Evolutionary conservation across 805 yeast genomes (phyloP), one percentile per base, ranked within the genome.

Genomic region (Wickerhamomyces rabaulensis): DNA sequence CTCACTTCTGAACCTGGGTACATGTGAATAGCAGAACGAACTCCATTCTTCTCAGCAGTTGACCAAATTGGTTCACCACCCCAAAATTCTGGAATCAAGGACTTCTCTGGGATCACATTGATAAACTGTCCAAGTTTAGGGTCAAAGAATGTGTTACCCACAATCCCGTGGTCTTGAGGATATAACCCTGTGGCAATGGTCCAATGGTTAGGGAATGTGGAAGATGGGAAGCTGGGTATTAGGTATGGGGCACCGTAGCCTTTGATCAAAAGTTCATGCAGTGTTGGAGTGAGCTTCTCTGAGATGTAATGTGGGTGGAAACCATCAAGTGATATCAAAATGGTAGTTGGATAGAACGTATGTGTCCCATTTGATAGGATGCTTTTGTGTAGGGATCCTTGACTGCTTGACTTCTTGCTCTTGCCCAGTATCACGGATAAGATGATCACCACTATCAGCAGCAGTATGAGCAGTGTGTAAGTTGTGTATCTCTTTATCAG

Each of bases 131-230:
- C 59, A 23, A 74, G 51, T 1, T 46, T 54, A 0, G 89, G 82
- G 55, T 88, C 96, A 54, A 60, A 86, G 56, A 89, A 88, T 3
- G 82, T 78, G 66, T 89, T 87, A 2, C 94, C 90, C 2, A 91
- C 85, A 25, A 92, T 85, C 1, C 97, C 97, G 64, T 91, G 96
- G 46, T 82, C 78, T 4, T 82, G 73, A 1, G 97, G 97, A 49
- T 82, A 78, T 39, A 87, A 66, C 0, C 98, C 98, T 0, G 97
- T 92, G 1, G 85, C 84, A 53, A 91, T 62, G 0, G 96, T 81
- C 92, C 95, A 92, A 64, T 90, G 96, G 62, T 92, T 91, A 1
- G 96, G 94, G 56, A 88, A 87, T 1, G 96, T 87, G 21, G 88
- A 85, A 0, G 95, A 79, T 4, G 97, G 97, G 61, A 90, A 89